A percentile compares a stretch with the other conserved stretches of the same genome.
phyloP scores from a whole-genome alignment of 352 stramenopile genomes.

The Phytophthora crassamura region DNA sequence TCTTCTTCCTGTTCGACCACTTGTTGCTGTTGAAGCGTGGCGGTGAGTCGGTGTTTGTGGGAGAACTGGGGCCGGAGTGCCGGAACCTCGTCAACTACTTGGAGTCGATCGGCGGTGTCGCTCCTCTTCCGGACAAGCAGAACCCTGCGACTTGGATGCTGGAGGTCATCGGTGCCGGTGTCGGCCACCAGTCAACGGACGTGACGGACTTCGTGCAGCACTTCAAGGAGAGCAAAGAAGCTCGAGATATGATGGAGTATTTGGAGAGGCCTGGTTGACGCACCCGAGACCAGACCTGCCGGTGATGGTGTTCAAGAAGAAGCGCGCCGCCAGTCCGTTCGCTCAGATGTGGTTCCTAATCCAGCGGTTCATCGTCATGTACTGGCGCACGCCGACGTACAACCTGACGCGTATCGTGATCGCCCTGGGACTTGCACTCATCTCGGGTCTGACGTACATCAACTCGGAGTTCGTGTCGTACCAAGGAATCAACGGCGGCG shows the following conservation, averaged over 20 bases:
- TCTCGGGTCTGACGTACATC: slow-evolving; percentile 68
- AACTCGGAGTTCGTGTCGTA: slow-evolving; percentile 34
- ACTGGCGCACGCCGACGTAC: slow-evolving; percentile 87
- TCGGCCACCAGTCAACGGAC: slow-evolving; percentile 13
- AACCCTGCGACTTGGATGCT: slow-evolving; percentile 35
- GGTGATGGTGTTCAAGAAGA: slow-evolving; percentile 37
- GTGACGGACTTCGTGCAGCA: slow-evolving; percentile 40
- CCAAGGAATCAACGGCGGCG: slow-evolving; percentile 35
- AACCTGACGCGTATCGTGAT: slow-evolving; percentile 81
- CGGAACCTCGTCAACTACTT: slow-evolving; percentile 58
- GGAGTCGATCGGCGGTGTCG: slow-evolving; percentile 42
- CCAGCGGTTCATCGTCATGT: slow-evolving; percentile 41
- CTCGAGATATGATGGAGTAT: slow-evolving; percentile 18
- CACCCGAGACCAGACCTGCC: slow-evolving; percentile 22
- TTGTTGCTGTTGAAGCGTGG: slow-evolving; percentile 68
- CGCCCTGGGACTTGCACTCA: slow-evolving; percentile 56
- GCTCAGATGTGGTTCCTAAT: slow-evolving; percentile 28
- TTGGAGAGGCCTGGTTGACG: slow-evolving; percentile 25
- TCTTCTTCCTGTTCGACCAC: slow-evolving; percentile 86
- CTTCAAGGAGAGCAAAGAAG: slow-evolving; percentile 40
- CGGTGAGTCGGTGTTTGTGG: slow-evolving; percentile 77
- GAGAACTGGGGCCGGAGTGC: slow-evolving; percentile 63
- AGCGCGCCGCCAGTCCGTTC: slow-evolving; percentile 27
- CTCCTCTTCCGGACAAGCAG: slow-evolving; percentile 16
- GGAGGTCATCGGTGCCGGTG: slow-evolving; percentile 34